Base-by-base conservation (phyloP, 1,284 basidiomycete species). In the Cutaneotrichosporon sp. region DNA sequence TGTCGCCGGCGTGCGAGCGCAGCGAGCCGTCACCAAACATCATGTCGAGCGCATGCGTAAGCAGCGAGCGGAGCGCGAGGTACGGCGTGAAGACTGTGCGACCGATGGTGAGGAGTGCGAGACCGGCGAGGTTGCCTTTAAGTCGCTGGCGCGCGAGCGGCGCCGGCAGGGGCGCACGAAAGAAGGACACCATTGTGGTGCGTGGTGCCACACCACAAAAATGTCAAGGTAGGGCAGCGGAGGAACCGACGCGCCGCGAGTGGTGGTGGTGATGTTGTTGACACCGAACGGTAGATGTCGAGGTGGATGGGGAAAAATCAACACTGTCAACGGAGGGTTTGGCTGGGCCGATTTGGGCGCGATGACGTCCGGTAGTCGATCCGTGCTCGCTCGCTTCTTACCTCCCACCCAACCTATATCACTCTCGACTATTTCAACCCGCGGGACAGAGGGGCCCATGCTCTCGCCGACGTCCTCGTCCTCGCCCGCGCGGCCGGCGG, bases 41-140 rank as follows among this genome's bases (percentile, higher is more conserved):
- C 38, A 46, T 49, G 49, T 67, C 62, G 17, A 49, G 26, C n/a
- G 59, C 30, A 46, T 49, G 52, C n/a, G 68, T 52, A 0, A 65
- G 9, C 2, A 58, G 50, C 1, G 58, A 45, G n/a, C 63, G 46
- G 21, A 71, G 18, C 7, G 62, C 44, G 23, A 59, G 51, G 49
- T 67, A 73, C 2, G 69, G 68, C 30, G 68, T 60, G 52, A 72
- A 70, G 17, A 65, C n/a, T 2, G 51, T 54, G 10, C 59, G 55
- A 4, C 46, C 36, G 48, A 70, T 54, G 36, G 52, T 21, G 45
- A 55, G 33, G n/a, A 73, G 54, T 7, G 62, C 56, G 23, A 73
- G 51, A 8, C 56, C 52, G 51, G 66, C 69, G 26, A 67, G 40
- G 56, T 70, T 73, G 45, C 62, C 55, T 55, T 70, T 70, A 15